Evolutionary conservation across 805 yeast genomes (phyloP).

Genomic region (Wickerhamiella bombiphila): DNA sequence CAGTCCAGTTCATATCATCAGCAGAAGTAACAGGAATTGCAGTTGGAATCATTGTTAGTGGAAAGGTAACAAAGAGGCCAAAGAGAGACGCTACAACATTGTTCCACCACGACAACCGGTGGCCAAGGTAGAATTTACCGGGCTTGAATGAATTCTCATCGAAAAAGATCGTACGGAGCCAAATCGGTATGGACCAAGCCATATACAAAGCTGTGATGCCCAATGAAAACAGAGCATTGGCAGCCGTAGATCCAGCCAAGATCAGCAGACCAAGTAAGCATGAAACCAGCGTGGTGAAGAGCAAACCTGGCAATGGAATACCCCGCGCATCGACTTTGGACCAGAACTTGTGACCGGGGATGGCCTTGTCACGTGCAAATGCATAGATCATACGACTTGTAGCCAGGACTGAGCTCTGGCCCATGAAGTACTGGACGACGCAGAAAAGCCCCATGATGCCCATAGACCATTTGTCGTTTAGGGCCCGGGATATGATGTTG

Average conservation of each 20-base stretch:
- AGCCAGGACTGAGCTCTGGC: constrained; percentile 36
- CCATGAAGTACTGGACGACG: constrained; percentile 12
- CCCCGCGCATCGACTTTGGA: constrained; percentile 34
- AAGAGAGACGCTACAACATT: constrained; percentile 29
- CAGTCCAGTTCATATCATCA: constrained; percentile 57
- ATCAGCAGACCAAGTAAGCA: constrained; percentile 38
- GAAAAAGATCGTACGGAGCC: constrained; percentile 37
- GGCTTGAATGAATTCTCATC: constrained; percentile 36
- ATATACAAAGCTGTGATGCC: constrained; percentile 51
- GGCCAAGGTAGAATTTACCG: constrained; percentile 51
- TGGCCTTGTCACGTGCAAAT: constrained; percentile 52
- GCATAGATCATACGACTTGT: constrained; percentile 55
- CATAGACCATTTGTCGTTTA: constrained; percentile 11
- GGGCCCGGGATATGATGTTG: constrained; percentile 12
- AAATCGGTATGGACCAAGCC: constrained; percentile 47
- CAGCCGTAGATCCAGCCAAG: constrained; percentile 48
- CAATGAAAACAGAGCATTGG: constrained; percentile 52
- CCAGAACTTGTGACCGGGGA: constrained; percentile 35
- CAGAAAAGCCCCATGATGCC: constrained; percentile 11
- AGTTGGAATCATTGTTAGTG: constrained; percentile 39
- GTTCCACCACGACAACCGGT: constrained; percentile 28
- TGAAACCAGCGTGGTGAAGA: constrained; percentile 40
- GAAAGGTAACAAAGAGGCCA: constrained; percentile 36
- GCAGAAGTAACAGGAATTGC: constrained; percentile 42
- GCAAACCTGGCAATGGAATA: constrained; percentile 45